Evolutionary conservation across 2,329 filamentous ascomycete species (phyloP), one percentile per base, ranked within the genome.

Genomic region (Pleomassaria siparia): DNA sequence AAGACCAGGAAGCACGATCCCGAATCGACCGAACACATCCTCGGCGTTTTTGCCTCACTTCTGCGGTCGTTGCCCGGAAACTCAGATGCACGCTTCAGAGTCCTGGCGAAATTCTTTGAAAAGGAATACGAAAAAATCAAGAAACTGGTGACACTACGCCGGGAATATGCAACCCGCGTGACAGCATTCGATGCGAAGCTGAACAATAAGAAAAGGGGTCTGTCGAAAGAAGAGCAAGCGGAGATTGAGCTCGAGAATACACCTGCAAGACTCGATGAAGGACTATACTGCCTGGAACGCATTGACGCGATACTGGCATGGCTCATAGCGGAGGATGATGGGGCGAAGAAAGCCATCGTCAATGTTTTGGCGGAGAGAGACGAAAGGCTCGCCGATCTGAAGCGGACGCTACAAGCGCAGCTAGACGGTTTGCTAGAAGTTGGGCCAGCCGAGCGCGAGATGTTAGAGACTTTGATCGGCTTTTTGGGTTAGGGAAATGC

Each of bases 101-200:
- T 87, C 1, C 79, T 97, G 3, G 92, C 91, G 40, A 99, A 99
- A 65, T 97, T 97, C 62, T 87, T 96, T 15, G 94, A 99, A 70
- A 95, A 90, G 66, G 85, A 96, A 55, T 96, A 95, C 67, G 89
- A 86, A 57, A 97, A 97, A 76, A 83, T 90, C 29, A 74, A 67
- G 5, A 89, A 85, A 64, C 76, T 97, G 4, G 69, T 95, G 28
- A 77, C 80, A 50, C 70, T 96, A 40, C 82, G 91, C 32, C 75
- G 82, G 40, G 86, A 88, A 11, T 95, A 91, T 65, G 80, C 81
- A 0, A 74, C 78, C 0, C 79, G 82, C 13, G 72, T 95, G 1
- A 74, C 72, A 0, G 74, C 78, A 0, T 84, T 89, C 1, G 87
- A 91, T 43, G 72, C 78, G 43, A 74, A 79, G 42, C 86, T 91